A percentile compares a stretch with the other conserved stretches of the same genome.
Evolutionary conservation across 805 yeast species (phyloP).

Genomic region (Monosporozyma yasuniensis): DNA sequence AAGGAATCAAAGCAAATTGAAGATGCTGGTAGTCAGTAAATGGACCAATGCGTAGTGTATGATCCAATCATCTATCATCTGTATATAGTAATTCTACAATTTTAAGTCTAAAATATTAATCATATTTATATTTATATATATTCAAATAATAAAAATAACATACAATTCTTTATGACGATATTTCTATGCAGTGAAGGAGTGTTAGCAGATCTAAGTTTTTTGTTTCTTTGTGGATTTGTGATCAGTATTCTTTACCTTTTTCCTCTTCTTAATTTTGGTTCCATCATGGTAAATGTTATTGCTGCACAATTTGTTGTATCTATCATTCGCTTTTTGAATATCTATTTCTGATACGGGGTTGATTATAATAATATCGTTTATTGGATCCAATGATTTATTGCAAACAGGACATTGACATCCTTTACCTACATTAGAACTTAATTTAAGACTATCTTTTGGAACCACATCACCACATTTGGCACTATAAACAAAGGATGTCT

Average conservation of each 20-base stretch:
- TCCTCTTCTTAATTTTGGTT: slow-evolving; percentile 19
- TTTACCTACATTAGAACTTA: slow-evolving; percentile 7
- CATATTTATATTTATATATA: not conserved
- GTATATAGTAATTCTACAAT: not conserved
- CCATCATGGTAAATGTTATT: slow-evolving; percentile 32
- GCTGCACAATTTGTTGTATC: slow-evolving; percentile 19
- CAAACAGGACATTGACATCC: slow-evolving; percentile 37
- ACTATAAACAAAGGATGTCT: slow-evolving; percentile 35
- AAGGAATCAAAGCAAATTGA: not conserved
- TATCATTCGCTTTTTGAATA: slow-evolving; percentile 11
- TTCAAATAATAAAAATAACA: not conserved
- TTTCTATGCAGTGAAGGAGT: too few species aligned
- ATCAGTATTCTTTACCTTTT: too few species aligned
- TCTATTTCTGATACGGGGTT: slow-evolving; percentile 8
- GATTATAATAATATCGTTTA: slow-evolving; percentile 6
- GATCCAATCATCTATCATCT: not conserved
- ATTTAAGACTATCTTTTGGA: slow-evolving; percentile 28
- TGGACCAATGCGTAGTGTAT: not conserved
- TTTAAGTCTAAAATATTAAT: not conserved
- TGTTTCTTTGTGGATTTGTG: not conserved
- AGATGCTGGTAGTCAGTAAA: not conserved
- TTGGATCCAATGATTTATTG: slow-evolving; percentile 11
- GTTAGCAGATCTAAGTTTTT: too few species aligned
- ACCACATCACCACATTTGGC: slow-evolving; percentile 39
- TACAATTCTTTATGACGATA: not conserved